Evolutionary conservation across 1,284 basidiomycete species (phyloP).

Genomic region (Cryptococcus deneoformans): DNA sequence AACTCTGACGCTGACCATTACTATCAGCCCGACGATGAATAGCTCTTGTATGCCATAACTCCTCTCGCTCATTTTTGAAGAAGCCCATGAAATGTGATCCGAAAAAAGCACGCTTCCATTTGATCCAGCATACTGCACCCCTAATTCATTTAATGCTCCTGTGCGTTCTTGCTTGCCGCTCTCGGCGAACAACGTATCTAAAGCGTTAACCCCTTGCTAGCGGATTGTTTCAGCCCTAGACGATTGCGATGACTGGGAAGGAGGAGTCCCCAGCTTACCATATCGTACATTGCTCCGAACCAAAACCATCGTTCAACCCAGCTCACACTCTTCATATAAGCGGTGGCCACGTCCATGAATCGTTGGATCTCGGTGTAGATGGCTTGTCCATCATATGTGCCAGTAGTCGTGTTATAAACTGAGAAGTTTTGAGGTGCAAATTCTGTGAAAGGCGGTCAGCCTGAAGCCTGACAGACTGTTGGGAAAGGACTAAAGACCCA

Average conservation of each 20-base stretch:
- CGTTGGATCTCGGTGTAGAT: constrained; percentile 45
- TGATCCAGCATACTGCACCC: constrained; percentile 24
- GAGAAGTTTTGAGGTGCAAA: constrained; percentile 47
- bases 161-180: constrained; percentile 13
- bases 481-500: constrained; percentile 51
- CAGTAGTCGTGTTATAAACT: constrained; percentile 15
- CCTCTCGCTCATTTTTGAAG: no score
- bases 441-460: constrained; percentile 10
- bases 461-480: neutral
- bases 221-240: neutral
- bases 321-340: constrained; percentile 51
- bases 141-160: constrained; percentile 24
- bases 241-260: neutral
- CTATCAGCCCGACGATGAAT: no score
- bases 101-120: constrained; percentile 14
- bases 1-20: no score
- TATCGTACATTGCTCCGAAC: constrained; percentile 53
- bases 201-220: constrained; percentile 30
- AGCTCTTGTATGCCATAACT: no score
- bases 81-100: constrained; percentile 46
- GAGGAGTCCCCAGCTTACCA: constrained; percentile 18
- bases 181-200: constrained; percentile 20
- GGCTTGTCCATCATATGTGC: constrained; percentile 33
- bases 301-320: constrained; percentile 56
- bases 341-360: constrained; percentile 52